Evolutionary conservation across 2,329 filamentous ascomycete species (phyloP).

Genomic region (Lasiodiplodia hormozganensis): DNA sequence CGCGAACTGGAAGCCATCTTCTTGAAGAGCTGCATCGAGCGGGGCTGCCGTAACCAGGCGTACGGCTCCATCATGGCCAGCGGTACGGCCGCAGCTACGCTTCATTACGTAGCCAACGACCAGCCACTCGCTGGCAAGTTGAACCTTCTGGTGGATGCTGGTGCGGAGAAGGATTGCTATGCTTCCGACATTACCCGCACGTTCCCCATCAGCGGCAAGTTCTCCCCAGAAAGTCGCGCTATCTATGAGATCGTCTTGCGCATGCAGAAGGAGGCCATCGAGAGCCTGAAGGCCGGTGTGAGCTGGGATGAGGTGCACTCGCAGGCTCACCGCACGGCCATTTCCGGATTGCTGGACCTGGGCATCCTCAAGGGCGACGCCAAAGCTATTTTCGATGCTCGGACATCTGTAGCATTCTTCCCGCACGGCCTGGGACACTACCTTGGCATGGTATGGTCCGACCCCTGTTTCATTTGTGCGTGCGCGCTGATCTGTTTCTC

Average conservation of each 20-base stretch:
- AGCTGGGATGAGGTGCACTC: constrained; percentile 83
- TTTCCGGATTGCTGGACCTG: constrained; percentile 76
- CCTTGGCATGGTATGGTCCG: constrained; percentile 51
- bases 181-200: constrained; percentile 76
- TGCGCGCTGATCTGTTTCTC: constrained; percentile 1
- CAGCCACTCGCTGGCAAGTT: constrained; percentile 70
- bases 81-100: constrained; percentile 79
- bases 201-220: constrained; percentile 75
- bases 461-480: background rate
- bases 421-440: constrained; percentile 60
- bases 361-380: constrained; percentile 74
- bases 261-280: constrained; percentile 85
- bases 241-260: constrained; percentile 84
- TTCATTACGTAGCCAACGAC: constrained; percentile 65
- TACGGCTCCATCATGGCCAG: constrained; percentile 87
- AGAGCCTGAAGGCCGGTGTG: constrained; percentile 74
- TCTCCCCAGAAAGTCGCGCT: constrained; percentile 46
- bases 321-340: constrained; percentile 80
- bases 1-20: constrained; percentile 83
- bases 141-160: constrained; percentile 84
- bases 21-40: constrained; percentile 74
- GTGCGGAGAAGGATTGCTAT: constrained; percentile 62
- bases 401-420: constrained; percentile 58
- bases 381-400: constrained; percentile 52
- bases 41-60: constrained; percentile 81